Conservation (phyloP, 371 early-diverging fungal species). For the Batkoa obscura region DNA sequence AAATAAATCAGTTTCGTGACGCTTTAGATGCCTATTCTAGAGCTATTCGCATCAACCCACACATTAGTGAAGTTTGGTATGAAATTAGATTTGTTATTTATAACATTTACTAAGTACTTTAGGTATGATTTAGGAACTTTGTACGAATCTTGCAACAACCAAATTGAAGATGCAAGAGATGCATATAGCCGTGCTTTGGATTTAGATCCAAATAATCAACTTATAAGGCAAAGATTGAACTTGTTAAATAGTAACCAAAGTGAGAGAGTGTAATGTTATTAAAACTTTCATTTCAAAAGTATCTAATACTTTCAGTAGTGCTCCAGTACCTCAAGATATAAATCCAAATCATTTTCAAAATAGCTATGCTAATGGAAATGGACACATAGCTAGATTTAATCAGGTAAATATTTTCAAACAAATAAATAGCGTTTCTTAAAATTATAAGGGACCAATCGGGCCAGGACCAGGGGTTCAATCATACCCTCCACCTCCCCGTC, state of each 20-base stretch:
- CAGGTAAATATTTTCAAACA: background rate
- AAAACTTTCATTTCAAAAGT: background rate
- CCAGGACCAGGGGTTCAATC: constrained; percentile 17
- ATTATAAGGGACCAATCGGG: constrained; percentile 15
- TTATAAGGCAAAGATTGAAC: constrained; percentile 61
- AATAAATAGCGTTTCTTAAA: background rate
- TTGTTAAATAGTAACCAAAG: constrained; percentile 20
- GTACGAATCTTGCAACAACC: constrained; percentile 95
- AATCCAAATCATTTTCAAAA: constrained; percentile 18
- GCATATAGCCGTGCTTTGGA: constrained; percentile 89
- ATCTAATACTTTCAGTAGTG: constrained; percentile 14
- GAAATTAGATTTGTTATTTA: background rate
- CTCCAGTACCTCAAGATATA: constrained; percentile 38
- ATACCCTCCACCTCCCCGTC: constrained; percentile 10
- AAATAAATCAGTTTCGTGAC: constrained; percentile 86
- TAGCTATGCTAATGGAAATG: background rate
- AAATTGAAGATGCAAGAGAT: constrained; percentile 88
- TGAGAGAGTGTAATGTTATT: constrained; percentile 1
- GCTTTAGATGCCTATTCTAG: constrained; percentile 94
- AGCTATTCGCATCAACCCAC: constrained; percentile 84
- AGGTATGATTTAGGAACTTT: constrained; percentile 76
- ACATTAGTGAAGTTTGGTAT: constrained; percentile 92
- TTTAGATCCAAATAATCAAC: constrained; percentile 63
- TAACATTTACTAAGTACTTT: background rate
- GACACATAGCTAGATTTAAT: background rate